Percentiles rank a stretch among this genome's conserved stretches.
Conservation (phyloP, 805 yeast species). For the Candida orba region DNA sequence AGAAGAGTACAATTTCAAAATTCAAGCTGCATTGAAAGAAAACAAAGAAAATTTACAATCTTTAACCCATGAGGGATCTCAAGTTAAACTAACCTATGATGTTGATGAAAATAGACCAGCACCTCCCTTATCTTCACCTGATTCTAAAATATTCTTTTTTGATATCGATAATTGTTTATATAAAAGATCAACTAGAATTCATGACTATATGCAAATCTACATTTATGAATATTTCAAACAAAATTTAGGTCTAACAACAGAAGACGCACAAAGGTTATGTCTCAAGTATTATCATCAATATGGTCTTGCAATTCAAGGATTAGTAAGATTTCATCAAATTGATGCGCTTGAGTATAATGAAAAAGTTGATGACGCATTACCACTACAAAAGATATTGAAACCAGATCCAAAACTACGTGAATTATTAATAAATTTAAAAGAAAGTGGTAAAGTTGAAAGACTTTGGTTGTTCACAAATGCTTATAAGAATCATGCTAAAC, state of each 20-base stretch:
- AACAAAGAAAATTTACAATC: conserved; percentile 28
- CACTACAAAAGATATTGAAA: conserved; percentile 66
- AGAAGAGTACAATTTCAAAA: conserved; percentile 5
- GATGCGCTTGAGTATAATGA: conserved; percentile 85
- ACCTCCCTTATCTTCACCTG: conserved; percentile 19
- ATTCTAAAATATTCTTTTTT: conserved; percentile 55
- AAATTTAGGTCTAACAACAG: conserved; percentile 52
- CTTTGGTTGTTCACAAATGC: conserved; percentile 96
- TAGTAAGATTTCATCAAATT: conserved; percentile 55
- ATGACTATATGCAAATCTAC: conserved; percentile 79
- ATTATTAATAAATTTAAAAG: conserved; percentile 38
- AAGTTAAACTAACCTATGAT: conserved; percentile 25
- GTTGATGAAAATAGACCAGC: conserved; percentile 9
- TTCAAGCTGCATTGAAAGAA: conserved; percentile 14
- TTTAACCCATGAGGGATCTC: conserved; percentile 28
- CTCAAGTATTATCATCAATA: conserved; percentile 72
- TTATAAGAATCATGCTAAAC: conserved; percentile 78
- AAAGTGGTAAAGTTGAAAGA: conserved; percentile 49
- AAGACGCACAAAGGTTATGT: conserved; percentile 69
- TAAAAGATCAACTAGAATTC: conserved; percentile 64
- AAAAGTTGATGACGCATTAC: conserved; percentile 88
- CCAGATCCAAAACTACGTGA: conserved; percentile 53
- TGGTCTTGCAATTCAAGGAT: conserved; percentile 91
- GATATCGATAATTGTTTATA: conserved; percentile 94
- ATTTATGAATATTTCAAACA: conserved; percentile 77